These are phyloP conservation scores for Cercospora sp. DNA, from an alignment of 2,329 filamentous ascomycete genomes.

Conservation along the genomic window DNA sequence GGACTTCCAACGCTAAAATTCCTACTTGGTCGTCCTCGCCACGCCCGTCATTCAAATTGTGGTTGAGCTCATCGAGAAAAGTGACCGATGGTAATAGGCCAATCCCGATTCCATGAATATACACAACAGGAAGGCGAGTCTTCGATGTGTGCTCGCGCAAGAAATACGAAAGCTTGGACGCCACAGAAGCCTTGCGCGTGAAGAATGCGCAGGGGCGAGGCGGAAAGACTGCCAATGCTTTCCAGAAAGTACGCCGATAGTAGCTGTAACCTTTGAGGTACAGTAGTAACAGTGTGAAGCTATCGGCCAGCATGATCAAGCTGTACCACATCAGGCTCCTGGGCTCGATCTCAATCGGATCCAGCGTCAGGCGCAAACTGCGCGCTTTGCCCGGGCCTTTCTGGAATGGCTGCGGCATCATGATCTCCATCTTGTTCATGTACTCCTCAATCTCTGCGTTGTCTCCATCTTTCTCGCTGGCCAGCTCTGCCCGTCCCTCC, in stretches of 20 bases:
- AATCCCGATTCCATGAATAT: conserved; percentile 70
- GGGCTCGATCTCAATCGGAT: conserved; percentile 57
- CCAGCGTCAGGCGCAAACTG: conserved; percentile 65
- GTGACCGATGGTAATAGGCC: conserved; percentile 63
- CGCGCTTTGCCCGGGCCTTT: conserved; percentile 58
- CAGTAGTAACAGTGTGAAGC: conserved; percentile 33
- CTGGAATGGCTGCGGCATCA: conserved; percentile 53
- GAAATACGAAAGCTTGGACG: conserved; percentile 62
- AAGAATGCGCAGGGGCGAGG: conserved; percentile 56
- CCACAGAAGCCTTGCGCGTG: conserved; percentile 50
- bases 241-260: conserved; percentile 23
- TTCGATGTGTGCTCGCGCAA: conserved; percentile 62
- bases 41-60: conserved; percentile 27
- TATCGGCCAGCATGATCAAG: conserved; percentile 54
- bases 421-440: conserved; percentile 53
- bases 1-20: conserved; percentile 65
- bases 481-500: conserved; percentile 63
- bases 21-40: conserved; percentile 53
- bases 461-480: conserved; percentile 45
- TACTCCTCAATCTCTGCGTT: conserved; percentile 58
- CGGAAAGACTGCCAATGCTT: conserved; percentile 57
- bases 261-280: conserved; percentile 32
- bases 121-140: conserved; percentile 60
- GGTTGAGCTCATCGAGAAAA: conserved; percentile 57
- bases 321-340: conserved; percentile 64